Conservation (phyloP, 805 yeast genomes). For the Candida suzukii region DNA sequence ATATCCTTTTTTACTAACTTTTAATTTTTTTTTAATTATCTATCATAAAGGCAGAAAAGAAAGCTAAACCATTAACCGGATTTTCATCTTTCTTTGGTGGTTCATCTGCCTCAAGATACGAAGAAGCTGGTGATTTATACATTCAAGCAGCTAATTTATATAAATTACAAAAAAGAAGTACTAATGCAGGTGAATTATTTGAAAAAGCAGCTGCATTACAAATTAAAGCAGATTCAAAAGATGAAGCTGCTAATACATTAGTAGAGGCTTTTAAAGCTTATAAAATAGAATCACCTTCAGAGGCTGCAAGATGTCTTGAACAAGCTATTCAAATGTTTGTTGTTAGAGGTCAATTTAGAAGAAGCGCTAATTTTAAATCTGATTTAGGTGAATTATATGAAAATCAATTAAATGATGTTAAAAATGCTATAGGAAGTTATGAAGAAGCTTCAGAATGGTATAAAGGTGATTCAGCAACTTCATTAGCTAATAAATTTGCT, state of each 20-base stretch:
- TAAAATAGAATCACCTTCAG: conserved; percentile 63
- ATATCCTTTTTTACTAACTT: not conserved
- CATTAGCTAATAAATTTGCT: conserved; percentile 80
- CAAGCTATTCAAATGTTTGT: conserved; percentile 82
- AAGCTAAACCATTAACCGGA: conserved; percentile 63
- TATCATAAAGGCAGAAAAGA: conserved; percentile 53
- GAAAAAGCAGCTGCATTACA: conserved; percentile 82
- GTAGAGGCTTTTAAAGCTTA: conserved; percentile 89
- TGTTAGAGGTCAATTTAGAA: conserved; percentile 85
- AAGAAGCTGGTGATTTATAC: conserved; percentile 89
- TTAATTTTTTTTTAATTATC: not conserved
- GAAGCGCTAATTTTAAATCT: conserved; percentile 91
- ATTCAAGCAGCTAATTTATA: conserved; percentile 91
- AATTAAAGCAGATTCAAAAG: conserved; percentile 64
- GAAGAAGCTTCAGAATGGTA: conserved; percentile 97
- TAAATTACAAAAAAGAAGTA: conserved; percentile 65
- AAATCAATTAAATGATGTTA: conserved; percentile 56
- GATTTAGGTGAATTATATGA: conserved; percentile 88
- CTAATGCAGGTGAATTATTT: conserved; percentile 75
- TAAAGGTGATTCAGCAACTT: conserved; percentile 86
- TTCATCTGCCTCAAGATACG: conserved; percentile 55
- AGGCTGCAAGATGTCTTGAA: conserved; percentile 69
- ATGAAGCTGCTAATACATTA: conserved; percentile 86
- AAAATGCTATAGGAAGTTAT: conserved; percentile 67
- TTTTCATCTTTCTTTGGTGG: conserved; percentile 64